Evolutionary conservation across 129 eudicot genomes (phyloP).

Genomic region (Helianthus tuberosus): DNA sequence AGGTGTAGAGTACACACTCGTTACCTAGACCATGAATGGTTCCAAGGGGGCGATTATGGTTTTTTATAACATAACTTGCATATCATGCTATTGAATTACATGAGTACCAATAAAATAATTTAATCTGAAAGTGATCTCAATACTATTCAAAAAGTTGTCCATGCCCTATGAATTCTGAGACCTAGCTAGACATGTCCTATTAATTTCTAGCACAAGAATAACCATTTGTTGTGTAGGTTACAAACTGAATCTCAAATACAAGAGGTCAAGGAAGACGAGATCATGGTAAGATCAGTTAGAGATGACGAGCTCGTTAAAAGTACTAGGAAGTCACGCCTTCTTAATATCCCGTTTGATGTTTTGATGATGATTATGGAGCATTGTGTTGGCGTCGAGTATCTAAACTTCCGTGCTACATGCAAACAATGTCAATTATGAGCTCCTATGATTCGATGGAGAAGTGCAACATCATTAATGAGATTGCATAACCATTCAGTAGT

Average conservation of each 20-base stretch:
- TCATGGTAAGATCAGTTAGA: background rate
- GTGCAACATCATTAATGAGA: background rate
- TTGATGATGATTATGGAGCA: slow-evolving; percentile 7
- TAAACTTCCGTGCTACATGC: slow-evolving; percentile 17
- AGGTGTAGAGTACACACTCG: too few relatives aligned
- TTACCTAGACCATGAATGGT: too few relatives aligned
- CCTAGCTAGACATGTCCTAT: too few relatives aligned
- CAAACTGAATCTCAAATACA: background rate
- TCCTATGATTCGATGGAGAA: background rate
- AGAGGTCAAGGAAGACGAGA: background rate
- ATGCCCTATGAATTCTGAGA: too few relatives aligned
- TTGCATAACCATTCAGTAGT: background rate
- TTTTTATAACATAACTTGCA: too few relatives aligned
- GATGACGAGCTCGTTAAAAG: background rate
- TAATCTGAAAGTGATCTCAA: too few relatives aligned
- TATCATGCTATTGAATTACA: too few relatives aligned
- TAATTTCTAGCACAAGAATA: background rate
- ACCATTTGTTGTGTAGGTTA: background rate
- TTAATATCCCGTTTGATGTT: slow-evolving; percentile 3
- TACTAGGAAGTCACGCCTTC: slow-evolving; percentile 9
- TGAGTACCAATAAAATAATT: too few relatives aligned
- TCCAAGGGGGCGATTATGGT: too few relatives aligned
- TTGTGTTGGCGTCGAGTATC: slow-evolving; percentile 4
- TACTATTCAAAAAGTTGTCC: too few relatives aligned
- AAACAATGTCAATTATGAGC: background rate